Percentiles rank a stretch among this genome's conserved stretches.
phyloP scores from a whole-genome alignment of 768 basidiomycete species.

The Termitomyces sp. region DNA sequence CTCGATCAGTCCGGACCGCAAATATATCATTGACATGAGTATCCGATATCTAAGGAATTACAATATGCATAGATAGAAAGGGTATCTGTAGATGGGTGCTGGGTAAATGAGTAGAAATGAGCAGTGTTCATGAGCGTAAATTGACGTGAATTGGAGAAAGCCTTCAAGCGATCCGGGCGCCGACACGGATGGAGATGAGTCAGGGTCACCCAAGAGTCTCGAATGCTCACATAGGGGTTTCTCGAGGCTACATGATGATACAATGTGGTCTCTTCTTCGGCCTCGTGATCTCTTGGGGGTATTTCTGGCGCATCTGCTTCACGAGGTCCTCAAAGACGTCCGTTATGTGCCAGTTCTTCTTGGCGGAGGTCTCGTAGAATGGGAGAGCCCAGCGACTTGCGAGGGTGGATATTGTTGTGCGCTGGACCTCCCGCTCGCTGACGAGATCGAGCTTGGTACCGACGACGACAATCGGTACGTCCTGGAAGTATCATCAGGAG shows the following conservation, averaged over 20 bases:
- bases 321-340: slow-evolving; percentile 78
- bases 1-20: background rate
- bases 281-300: slow-evolving; percentile 36
- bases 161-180: background rate
- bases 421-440: slow-evolving; percentile 74
- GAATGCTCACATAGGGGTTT: slow-evolving; percentile 3
- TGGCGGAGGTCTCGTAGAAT: slow-evolving; percentile 87
- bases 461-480: slow-evolving; percentile 77
- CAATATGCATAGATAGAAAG: slow-evolving; percentile 8
- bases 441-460: slow-evolving; percentile 82
- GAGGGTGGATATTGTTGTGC: slow-evolving; percentile 55
- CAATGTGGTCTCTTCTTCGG: slow-evolving; percentile 18
- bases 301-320: slow-evolving; percentile 64
- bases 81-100: slow-evolving; percentile 16
- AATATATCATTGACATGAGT: slow-evolving; percentile 3
- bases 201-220: background rate
- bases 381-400: slow-evolving; percentile 64
- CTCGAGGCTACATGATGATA: slow-evolving; percentile 33
- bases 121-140: slow-evolving; percentile 12
- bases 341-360: slow-evolving; percentile 72
- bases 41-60: slow-evolving; percentile 10
- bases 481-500: slow-evolving; percentile 25
- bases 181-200: background rate
- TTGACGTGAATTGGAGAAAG: background rate
- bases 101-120: slow-evolving; percentile 14